These are phyloP conservation scores for Scheffersomyces illinoinensis DNA, from an alignment of 1,139 yeast species.

Conservation along the genomic window DNA sequence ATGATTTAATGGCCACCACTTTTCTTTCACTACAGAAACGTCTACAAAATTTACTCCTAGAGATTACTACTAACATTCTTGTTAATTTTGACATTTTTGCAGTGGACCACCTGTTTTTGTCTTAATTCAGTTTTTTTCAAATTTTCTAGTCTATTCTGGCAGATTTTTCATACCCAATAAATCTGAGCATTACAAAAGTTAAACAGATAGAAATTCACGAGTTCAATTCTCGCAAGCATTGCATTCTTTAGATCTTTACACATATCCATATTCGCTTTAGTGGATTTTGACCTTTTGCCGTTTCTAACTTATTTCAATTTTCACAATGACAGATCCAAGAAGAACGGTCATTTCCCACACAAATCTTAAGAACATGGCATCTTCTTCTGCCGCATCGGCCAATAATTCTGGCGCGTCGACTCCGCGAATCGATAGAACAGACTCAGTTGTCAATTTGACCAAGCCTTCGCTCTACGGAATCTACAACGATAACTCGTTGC, in stretches of 20 bases:
- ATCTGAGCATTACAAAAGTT: neutral
- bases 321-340: constrained; percentile 20
- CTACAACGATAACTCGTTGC: constrained; percentile 41
- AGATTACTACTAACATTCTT: neutral
- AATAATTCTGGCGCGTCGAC: constrained; percentile 13
- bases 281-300: neutral
- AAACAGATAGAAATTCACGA: neutral
- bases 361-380: constrained; percentile 14
- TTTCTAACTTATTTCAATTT: too few species aligned
- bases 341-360: constrained; percentile 22
- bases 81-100: neutral
- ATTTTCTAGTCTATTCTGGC: neutral
- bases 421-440: constrained; percentile 37
- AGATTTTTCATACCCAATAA: neutral
- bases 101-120: neutral
- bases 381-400: constrained; percentile 6
- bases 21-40: neutral
- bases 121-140: neutral
- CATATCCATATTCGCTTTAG: neutral
- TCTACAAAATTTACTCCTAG: neutral
- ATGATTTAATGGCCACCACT: neutral
- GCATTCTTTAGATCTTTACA: neutral
- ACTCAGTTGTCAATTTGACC: constrained; percentile 48
- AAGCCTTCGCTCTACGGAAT: constrained; percentile 52
- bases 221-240: neutral